A percentile compares a stretch with the other conserved stretches of the same genome.
Conservation (phyloP, 2,329 filamentous ascomycete genomes). For the Mollisiaceae sp. region DNA sequence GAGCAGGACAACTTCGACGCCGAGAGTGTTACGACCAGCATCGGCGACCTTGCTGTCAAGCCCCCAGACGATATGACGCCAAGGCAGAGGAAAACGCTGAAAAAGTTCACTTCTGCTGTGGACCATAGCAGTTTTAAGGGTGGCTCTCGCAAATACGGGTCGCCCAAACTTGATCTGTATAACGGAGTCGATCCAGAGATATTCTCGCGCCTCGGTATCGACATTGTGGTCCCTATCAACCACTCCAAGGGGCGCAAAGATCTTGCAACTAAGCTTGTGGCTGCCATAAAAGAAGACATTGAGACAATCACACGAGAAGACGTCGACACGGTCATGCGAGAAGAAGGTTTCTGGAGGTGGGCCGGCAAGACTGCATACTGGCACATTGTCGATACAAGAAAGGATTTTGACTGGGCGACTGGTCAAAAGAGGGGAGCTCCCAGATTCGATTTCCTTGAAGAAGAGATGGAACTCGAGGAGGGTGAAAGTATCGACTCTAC, state of each 20-base stretch:
- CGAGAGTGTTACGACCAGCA: conserved; percentile 8
- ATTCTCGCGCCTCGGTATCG: conserved; percentile 39
- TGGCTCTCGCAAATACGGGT: conserved; percentile 31
- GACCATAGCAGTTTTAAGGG: conserved; percentile 28
- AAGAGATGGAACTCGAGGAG: conserved; percentile 14
- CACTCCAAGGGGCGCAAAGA: conserved; percentile 37
- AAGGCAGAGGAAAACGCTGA: conserved; percentile 35
- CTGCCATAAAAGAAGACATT: conserved; percentile 38
- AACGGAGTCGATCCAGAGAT: conserved; percentile 36
- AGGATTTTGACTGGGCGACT: conserved; percentile 39
- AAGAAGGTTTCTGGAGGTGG: conserved; percentile 42
- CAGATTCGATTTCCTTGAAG: conserved; percentile 16
- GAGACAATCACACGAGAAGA: conserved; percentile 37
- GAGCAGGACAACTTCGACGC: conserved; percentile 11
- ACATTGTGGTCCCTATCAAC: conserved; percentile 28
- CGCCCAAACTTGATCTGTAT: conserved; percentile 25
- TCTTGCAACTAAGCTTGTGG: conserved; percentile 36
- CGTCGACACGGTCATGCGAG: conserved; percentile 34
- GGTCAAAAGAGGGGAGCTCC: conserved; percentile 35
- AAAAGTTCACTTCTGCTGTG: conserved; percentile 28
- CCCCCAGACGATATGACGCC: conserved; percentile 32
- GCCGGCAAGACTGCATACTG: conserved; percentile 37
- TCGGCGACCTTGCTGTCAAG: conserved; percentile 26
- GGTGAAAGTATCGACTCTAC: not conserved
- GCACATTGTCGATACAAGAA: conserved; percentile 30